Percentiles rank a stretch among this genome's conserved stretches.
phyloP scores from a whole-genome alignment of 805 yeast species.

The Wickerhamiella lipophila region DNA sequence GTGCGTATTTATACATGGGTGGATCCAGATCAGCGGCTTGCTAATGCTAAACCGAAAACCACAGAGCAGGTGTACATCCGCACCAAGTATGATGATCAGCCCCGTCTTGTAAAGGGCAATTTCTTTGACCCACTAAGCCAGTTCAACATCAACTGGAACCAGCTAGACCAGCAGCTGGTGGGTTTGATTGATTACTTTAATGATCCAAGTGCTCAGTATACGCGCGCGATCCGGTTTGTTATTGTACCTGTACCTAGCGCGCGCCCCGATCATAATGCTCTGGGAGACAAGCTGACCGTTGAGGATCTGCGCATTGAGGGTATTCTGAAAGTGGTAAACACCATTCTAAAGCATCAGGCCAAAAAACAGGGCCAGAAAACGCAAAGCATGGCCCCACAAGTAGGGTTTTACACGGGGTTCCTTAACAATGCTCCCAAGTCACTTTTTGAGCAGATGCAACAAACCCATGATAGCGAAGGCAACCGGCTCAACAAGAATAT shows the following conservation, averaged over 20 bases:
- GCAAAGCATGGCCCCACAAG: constrained; percentile 11
- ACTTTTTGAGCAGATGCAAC: constrained; percentile 32
- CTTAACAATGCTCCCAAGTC: constrained; percentile 52
- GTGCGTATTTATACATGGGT: constrained; percentile 54
- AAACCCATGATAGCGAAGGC: constrained; percentile 10
- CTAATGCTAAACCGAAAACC: constrained; percentile 23
- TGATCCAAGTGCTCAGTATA: constrained; percentile 36
- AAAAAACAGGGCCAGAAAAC: constrained; percentile 6
- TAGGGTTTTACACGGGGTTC: constrained; percentile 73
- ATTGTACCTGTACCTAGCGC: constrained; percentile 46
- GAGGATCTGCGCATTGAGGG: constrained; percentile 95
- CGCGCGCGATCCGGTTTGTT: constrained; percentile 69
- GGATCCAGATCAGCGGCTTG: constrained; percentile 13
- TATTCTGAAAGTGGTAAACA: constrained; percentile 27
- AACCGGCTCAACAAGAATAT: constrained; percentile 27
- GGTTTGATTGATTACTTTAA: constrained; percentile 66
- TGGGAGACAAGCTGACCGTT: constrained; percentile 47
- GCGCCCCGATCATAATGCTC: not conserved
- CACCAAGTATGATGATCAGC: constrained; percentile 64
- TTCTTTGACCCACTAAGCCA: constrained; percentile 35
- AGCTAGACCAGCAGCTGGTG: constrained; percentile 78
- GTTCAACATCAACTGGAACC: constrained; percentile 64
- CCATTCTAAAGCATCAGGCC: constrained; percentile 16
- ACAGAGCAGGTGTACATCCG: constrained; percentile 39
- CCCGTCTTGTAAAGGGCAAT: constrained; percentile 44